Base-by-base conservation (phyloP, 352 stramenopile species). In the Chrysophaeum taylorii region DNA sequence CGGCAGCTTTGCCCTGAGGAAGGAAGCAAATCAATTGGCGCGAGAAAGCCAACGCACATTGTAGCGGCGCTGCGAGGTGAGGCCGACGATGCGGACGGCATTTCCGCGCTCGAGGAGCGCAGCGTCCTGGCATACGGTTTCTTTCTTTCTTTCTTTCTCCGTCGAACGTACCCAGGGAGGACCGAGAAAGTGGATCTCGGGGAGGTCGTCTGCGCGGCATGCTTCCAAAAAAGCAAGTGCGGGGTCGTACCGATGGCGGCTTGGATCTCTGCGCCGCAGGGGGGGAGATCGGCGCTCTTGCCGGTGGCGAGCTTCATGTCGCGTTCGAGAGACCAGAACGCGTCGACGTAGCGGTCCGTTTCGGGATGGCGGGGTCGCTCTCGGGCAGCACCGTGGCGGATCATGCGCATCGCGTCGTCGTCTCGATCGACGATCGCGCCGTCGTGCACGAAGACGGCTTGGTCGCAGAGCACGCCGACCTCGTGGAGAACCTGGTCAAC, bases 11-110 rank as follows among this genome's bases (percentile, higher is more conserved):
- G n/a, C n/a, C n/a, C n/a, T n/a, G n/a, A n/a, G n/a, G n/a, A n/a
- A n/a, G n/a, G n/a, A n/a, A n/a, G n/a, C n/a, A n/a, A n/a, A n/a
- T n/a, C n/a, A n/a, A n/a, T n/a, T n/a, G n/a, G n/a, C n/a, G n/a
- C n/a, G n/a, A n/a, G n/a, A n/a, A n/a, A n/a, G n/a, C n/a, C n/a
- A n/a, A n/a, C n/a, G n/a, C n/a, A n/a, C 57, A n/a, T 66, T 66
- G 35, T 33, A 66, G 57, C 57, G 57, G 9, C 57, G 57, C 57
- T 66, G 57, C 31, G 57, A 31, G 33, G 2, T n/a, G 57, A 66
- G 57, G 33, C 57, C 57, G 33, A 27, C 57, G 35, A 66, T n/a
- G 9, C 5, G 9, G 2, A 66, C 57, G 16, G 31, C 35, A 2
- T 42, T 36, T 31, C 57, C 57, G 33, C 57, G 57, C 33, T 5